Percentiles rank a stretch among this genome's conserved stretches.
phyloP scores from a whole-genome alignment of 192 early-diverging fungal genomes.

The Coemansia erecta region DNA sequence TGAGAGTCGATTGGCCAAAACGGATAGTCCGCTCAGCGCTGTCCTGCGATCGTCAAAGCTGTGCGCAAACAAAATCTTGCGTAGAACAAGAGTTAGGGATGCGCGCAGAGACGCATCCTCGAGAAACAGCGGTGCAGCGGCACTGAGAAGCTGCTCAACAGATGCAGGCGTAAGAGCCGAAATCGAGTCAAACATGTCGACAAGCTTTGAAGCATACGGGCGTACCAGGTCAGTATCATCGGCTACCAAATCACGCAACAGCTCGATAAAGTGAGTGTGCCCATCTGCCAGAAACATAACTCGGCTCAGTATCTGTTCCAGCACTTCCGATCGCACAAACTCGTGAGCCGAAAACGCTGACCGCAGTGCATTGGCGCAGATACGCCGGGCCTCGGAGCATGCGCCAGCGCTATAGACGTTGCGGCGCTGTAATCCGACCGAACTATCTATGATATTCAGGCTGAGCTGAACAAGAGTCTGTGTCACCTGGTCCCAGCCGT shows the following conservation, averaged over 20 bases:
- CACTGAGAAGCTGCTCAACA: constrained; percentile 56
- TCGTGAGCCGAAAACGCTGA: constrained; percentile 56
- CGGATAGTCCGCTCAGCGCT: constrained; percentile 62
- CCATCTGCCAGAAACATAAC: constrained; percentile 27
- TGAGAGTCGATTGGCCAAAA: constrained; percentile 43
- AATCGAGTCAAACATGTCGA: constrained; percentile 65
- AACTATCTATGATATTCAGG: constrained; percentile 24
- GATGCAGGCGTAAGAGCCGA: constrained; percentile 56
- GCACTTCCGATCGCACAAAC: constrained; percentile 66
- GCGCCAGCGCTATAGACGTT: constrained; percentile 15
- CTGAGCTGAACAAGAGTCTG: constrained; percentile 45
- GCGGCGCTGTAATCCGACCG: constrained; percentile 12
- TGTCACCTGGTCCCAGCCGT: constrained; percentile 52
- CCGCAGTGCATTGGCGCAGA: constrained; percentile 24
- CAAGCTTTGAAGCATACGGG: constrained; percentile 45
- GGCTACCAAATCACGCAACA: constrained; percentile 23
- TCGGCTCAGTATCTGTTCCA: constrained; percentile 60
- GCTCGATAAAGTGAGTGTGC: constrained; percentile 13
- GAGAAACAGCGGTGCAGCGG: constrained; percentile 57
- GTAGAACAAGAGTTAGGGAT: constrained; percentile 64
- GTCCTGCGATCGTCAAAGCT: constrained; percentile 60
- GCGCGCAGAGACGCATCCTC: constrained; percentile 58
- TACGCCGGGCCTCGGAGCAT: constrained; percentile 8
- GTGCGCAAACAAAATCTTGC: constrained; percentile 68
- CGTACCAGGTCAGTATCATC: constrained; percentile 32